phyloP scores from a whole-genome alignment of 2,329 filamentous ascomycete species.

The Fusarium agapanthi region DNA sequence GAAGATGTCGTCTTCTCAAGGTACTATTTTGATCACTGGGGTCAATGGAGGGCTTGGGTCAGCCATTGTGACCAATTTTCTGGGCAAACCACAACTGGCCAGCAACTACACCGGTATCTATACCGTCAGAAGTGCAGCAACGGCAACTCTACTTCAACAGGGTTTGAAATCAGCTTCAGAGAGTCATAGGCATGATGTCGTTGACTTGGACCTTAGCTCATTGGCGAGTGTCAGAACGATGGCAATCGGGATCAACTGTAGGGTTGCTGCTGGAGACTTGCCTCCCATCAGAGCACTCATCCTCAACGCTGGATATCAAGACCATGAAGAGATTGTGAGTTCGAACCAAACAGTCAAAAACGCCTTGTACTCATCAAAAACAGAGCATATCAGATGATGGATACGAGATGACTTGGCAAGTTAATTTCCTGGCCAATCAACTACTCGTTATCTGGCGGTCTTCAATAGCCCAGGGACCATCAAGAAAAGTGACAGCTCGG shows the following conservation, averaged over 20 bases:
- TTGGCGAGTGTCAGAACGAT: conserved; percentile 41
- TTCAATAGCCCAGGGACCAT: background rate
- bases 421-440: conserved; percentile 47
- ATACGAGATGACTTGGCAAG: conserved; percentile 46
- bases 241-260: conserved; percentile 43
- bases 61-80: conserved; percentile 44
- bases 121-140: conserved; percentile 46
- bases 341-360: background rate
- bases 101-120: conserved; percentile 48
- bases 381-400: conserved; percentile 44
- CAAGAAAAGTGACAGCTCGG: background rate
- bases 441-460: conserved; percentile 13
- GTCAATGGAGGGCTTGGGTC: conserved; percentile 52
- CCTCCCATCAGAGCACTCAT: conserved; percentile 52
- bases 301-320: conserved; percentile 47
- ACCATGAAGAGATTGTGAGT: conserved; percentile 40
- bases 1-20: conserved; percentile 31
- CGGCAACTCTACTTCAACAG: conserved; percentile 42
- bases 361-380: background rate
- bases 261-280: conserved; percentile 44
- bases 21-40: conserved; percentile 50
- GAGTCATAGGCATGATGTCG: conserved; percentile 45
- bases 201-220: conserved; percentile 46
- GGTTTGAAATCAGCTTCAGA: conserved; percentile 32
- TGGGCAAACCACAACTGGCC: conserved; percentile 43